Percentiles rank a stretch among this genome's conserved stretches.
Conservation (phyloP, 768 basidiomycete genomes). For the Leccinum incarnatum region DNA sequence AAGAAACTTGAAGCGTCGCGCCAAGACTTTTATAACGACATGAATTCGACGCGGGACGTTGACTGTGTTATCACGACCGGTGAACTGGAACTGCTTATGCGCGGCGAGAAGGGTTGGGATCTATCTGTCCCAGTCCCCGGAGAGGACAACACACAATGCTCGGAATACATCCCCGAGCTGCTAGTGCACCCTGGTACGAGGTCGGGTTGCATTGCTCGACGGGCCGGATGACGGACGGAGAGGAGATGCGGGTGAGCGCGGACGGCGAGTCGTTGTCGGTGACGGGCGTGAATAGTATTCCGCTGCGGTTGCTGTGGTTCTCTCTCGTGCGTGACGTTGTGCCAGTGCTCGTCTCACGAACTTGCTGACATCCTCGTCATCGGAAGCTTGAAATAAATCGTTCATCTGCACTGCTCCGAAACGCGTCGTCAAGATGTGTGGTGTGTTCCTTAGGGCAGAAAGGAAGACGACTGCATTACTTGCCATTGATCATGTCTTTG, state of each 20-base stretch:
- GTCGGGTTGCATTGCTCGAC: conserved; percentile 55
- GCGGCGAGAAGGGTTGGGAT: conserved; percentile 72
- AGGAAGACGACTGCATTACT: conserved; percentile 6
- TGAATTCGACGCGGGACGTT: conserved; percentile 84
- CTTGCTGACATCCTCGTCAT: no score
- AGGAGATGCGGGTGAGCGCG: no score
- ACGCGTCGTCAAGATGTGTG: conserved; percentile 6
- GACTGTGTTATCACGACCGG: conserved; percentile 98
- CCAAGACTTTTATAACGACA: conserved; percentile 83
- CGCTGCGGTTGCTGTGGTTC: no score
- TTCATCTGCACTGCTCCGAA: no score
- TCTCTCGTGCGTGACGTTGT: no score
- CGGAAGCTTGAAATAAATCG: no score
- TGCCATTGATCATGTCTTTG: conserved; percentile 7
- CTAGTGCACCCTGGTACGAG: conserved; percentile 78
- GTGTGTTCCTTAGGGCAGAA: conserved; percentile 21
- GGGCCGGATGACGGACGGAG: no score
- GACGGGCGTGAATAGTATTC: no score
- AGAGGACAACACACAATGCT: conserved; percentile 38
- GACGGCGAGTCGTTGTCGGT: no score
- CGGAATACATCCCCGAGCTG: conserved; percentile 59
- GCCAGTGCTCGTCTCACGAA: no score
- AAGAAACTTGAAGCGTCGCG: conserved; percentile 98
- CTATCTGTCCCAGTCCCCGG: conserved; percentile 54
- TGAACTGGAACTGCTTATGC: conserved; percentile 83